phyloP scores from a whole-genome alignment of 495 filamentous ascomycete genomes.

The Trichodelitschia bisporula region DNA sequence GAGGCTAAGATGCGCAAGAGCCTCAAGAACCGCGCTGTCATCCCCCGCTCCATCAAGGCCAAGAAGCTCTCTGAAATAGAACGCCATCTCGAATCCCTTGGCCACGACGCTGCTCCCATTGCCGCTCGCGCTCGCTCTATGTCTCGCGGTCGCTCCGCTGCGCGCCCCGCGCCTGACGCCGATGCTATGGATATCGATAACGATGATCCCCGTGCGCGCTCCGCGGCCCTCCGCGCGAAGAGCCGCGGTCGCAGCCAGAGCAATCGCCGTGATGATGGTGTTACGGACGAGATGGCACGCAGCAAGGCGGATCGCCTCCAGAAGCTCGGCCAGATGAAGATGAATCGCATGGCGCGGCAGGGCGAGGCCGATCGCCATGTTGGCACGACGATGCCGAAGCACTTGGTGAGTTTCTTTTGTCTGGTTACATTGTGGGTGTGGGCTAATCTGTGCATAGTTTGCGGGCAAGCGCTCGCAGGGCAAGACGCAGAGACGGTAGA shows the following conservation, averaged over 20 bases:
- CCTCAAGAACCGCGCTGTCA: slow-evolving; percentile 83
- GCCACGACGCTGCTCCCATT: slow-evolving; percentile 57
- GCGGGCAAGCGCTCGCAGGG: slow-evolving; percentile 34
- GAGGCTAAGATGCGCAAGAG: slow-evolving; percentile 79
- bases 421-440: background rate
- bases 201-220: slow-evolving; percentile 20
- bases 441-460: slow-evolving; percentile 20
- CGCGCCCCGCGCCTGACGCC: slow-evolving; percentile 25
- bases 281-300: slow-evolving; percentile 30
- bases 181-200: slow-evolving; percentile 76
- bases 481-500: slow-evolving; percentile 25
- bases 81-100: slow-evolving; percentile 54
- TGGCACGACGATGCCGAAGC: slow-evolving; percentile 58
- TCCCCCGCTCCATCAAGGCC: slow-evolving; percentile 48
- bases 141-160: slow-evolving; percentile 38
- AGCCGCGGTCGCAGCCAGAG: slow-evolving; percentile 52
- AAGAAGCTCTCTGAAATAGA: slow-evolving; percentile 72
- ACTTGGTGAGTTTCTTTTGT: slow-evolving; percentile 41
- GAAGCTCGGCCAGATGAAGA: slow-evolving; percentile 88
- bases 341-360: slow-evolving; percentile 90
- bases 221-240: slow-evolving; percentile 41
- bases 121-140: slow-evolving; percentile 43
- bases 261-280: slow-evolving; percentile 68
- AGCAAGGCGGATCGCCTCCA: slow-evolving; percentile 59
- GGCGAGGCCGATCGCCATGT: slow-evolving; percentile 93